Evolutionary conservation across 2,329 filamentous ascomycete genomes (phyloP), one percentile per base, ranked within the genome.

Genomic region (Cercospora beticola): DNA sequence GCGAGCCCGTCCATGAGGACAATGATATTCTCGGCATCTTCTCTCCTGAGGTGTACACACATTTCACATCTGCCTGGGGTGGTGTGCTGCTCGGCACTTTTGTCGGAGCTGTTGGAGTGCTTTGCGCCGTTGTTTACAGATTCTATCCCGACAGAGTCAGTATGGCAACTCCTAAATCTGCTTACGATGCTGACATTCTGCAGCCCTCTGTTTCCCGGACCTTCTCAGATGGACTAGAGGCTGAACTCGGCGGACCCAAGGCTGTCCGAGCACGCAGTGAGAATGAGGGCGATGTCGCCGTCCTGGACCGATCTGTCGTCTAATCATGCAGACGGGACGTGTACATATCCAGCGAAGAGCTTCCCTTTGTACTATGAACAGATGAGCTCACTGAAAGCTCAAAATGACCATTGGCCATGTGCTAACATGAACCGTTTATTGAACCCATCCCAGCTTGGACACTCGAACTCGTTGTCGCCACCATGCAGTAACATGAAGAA

Each of bases 1-100:
- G 94, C 81, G 96, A 99, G 82, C 92, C 94, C 12, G 89, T 97
- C 63, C 94, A 99, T 81, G 96, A 99, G 82, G 95, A 99, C 81
- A 91, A 97, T 81, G 96, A 99, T 80, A 86, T 93, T 67, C 86
- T 98, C 67, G 94, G 93, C 75, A 90, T 97, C 72, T 94, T 99
- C 82, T 91, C 92, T 62, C 89, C 93, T 2, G 89, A 95, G 80
- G 90, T 94, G 76, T 98, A 99, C 84, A 95, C 89, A 66, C 94
- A 95, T 86, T 87, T 88, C 77, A 90, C 87, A 61, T 84, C 94
- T 16, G 87, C 87, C 71, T 93, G 90, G 80, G 92, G 89, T 68
- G 82, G 87, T 33, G 88, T 97, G 10, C 74, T 84, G 63, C 65
- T 83, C 71, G 82, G 82, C 65, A 78, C 79, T 23, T 84, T 84